Evolutionary conservation across 192 early-diverging fungal genomes (phyloP).

Genomic region (Backusella tuberculispora): DNA sequence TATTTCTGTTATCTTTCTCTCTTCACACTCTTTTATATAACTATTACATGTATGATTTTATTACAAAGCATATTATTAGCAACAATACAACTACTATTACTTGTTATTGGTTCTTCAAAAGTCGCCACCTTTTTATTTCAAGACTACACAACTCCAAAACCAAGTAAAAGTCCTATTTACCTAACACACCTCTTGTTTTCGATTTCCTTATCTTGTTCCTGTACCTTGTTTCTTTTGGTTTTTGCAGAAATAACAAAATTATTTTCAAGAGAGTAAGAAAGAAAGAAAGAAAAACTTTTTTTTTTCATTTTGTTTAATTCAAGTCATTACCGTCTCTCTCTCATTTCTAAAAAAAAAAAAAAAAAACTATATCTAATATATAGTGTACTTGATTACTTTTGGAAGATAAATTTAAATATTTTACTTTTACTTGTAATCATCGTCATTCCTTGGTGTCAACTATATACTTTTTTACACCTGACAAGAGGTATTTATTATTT

Average conservation of each 20-base stretch:
- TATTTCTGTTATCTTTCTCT: neutral
- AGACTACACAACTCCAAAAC: slow-evolving; percentile 23
- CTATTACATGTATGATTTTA: neutral
- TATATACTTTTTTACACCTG: slow-evolving; percentile 60
- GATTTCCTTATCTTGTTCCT: slow-evolving; percentile 74
- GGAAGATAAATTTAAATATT: slow-evolving; percentile 71
- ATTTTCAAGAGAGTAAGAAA: slow-evolving; percentile 52
- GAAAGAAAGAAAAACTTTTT: slow-evolving; percentile 28
- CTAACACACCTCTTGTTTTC: slow-evolving; percentile 59
- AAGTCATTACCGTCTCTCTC: too few species aligned
- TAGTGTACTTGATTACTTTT: slow-evolving; percentile 42
- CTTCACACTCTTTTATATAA: neutral
- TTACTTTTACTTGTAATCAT: slow-evolving; percentile 71
- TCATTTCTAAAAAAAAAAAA: slow-evolving; percentile 6
- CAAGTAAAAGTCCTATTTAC: neutral
- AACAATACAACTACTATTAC: slow-evolving; percentile 7
- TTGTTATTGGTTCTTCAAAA: slow-evolving; percentile 3
- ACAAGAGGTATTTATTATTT: slow-evolving; percentile 22
- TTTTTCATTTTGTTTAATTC: too few species aligned
- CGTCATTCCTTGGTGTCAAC: slow-evolving; percentile 79
- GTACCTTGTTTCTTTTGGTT: slow-evolving; percentile 81
- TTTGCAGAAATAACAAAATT: slow-evolving; percentile 81
- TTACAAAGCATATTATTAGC: slow-evolving; percentile 8
- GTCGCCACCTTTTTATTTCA: slow-evolving; percentile 12
- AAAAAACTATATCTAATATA: too few species aligned